A percentile compares a stretch with the other conserved stretches of the same genome.
phyloP scores from a whole-genome alignment of 1,284 basidiomycete species.

The Rhodotorula mucilaginosa region DNA sequence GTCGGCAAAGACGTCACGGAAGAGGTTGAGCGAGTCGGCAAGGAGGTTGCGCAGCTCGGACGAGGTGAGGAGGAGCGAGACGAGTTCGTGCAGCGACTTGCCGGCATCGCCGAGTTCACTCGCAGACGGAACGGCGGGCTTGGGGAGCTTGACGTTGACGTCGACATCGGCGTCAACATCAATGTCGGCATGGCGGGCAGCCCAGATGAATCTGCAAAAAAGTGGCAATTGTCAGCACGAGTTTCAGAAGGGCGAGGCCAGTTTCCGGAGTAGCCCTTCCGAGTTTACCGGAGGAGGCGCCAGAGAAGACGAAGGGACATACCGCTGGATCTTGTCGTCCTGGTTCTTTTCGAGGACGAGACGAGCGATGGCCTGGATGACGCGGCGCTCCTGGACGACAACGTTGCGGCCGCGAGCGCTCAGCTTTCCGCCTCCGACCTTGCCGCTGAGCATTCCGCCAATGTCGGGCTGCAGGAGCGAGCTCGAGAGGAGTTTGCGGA shows the following conservation, averaged over 20 bases:
- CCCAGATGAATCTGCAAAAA: slow-evolving; percentile 42
- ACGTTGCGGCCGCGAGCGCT: slow-evolving; percentile 48
- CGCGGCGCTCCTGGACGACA: slow-evolving; percentile 46
- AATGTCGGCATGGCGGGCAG: slow-evolving; percentile 45
- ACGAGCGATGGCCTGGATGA: slow-evolving; percentile 46
- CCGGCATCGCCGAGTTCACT: slow-evolving; percentile 49
- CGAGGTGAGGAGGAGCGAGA: slow-evolving; percentile 51
- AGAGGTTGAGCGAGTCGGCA: slow-evolving; percentile 51
- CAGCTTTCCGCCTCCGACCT: slow-evolving; percentile 44
- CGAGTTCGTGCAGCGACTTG: slow-evolving; percentile 51
- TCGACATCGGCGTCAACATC: slow-evolving; percentile 37
- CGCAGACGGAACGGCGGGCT: slow-evolving; percentile 35
- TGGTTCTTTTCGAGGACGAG: slow-evolving; percentile 52
- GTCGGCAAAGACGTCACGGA: slow-evolving; percentile 53
- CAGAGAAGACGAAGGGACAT: too few relatives aligned
- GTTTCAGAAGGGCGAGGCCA: not conserved
- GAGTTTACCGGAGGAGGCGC: too few relatives aligned
- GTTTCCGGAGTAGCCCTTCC: not conserved
- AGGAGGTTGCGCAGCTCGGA: slow-evolving; percentile 51
- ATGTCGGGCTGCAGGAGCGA: slow-evolving; percentile 49
- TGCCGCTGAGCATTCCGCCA: slow-evolving; percentile 27
- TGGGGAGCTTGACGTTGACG: slow-evolving; percentile 42
- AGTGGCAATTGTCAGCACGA: too few relatives aligned
- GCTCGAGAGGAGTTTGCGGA: slow-evolving; percentile 47
- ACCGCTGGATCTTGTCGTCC: slow-evolving; percentile 44